phyloP scores from a whole-genome alignment of 768 basidiomycete genomes.

The Lentinus tigrinus region DNA sequence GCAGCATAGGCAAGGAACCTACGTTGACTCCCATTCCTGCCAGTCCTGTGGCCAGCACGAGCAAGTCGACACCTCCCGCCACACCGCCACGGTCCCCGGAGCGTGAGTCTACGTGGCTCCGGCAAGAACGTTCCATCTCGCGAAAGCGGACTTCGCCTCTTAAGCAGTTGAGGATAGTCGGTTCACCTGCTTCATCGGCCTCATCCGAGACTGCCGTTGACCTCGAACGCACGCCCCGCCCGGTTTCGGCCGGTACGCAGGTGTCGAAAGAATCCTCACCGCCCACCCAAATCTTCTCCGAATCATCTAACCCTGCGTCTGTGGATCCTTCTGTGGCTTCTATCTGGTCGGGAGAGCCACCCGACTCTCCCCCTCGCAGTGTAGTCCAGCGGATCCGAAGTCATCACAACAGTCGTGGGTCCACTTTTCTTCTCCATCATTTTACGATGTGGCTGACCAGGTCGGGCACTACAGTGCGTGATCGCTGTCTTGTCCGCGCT shows the following conservation, averaged over 20 bases:
- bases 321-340: slow-evolving; percentile 1
- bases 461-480: slow-evolving; percentile 1
- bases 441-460: background rate
- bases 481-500: slow-evolving; percentile 11
- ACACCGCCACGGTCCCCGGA: background rate
- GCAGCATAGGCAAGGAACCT: background rate
- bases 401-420: slow-evolving; percentile 6
- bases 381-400: slow-evolving; percentile 5
- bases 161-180: too few relatives aligned
- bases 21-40: background rate
- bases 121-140: too few relatives aligned
- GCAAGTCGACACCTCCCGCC: background rate
- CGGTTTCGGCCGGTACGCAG: background rate
- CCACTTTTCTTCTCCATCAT: background rate
- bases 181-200: too few relatives aligned
- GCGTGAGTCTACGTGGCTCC: too few relatives aligned
- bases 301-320: background rate
- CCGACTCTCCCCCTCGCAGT: background rate
- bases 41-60: background rate
- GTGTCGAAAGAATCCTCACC: background rate
- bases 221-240: background rate
- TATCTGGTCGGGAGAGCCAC: background rate
- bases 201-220: too few relatives aligned
- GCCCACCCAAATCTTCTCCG: background rate
- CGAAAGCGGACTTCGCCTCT: too few relatives aligned